A percentile compares a stretch with the other conserved stretches of the same genome.
phyloP scores from a whole-genome alignment of 139 green algal species.

The Axilococcus clingmanii region DNA sequence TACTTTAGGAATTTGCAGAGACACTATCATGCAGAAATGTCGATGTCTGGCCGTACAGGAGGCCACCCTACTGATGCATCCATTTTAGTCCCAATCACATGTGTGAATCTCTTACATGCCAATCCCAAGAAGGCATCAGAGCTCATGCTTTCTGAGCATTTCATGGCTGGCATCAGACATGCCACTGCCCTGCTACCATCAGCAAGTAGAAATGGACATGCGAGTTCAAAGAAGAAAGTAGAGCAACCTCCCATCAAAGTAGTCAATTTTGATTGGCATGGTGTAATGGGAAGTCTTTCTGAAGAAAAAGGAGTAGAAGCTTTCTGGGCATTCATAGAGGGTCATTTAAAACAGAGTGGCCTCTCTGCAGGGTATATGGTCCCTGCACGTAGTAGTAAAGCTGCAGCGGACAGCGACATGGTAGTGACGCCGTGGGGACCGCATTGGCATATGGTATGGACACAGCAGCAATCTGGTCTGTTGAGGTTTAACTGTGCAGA shows the following conservation, averaged over 20 bases:
- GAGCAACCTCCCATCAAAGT: constrained; percentile 9
- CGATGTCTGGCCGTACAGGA: not conserved
- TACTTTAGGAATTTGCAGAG: constrained; percentile 73
- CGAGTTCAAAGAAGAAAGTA: not conserved
- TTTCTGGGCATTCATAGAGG: constrained; percentile 73
- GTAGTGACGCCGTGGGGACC: constrained; percentile 14
- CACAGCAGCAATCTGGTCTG: constrained; percentile 49
- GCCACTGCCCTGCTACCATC: constrained; percentile 34
- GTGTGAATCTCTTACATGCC: constrained; percentile 90
- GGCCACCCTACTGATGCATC: not conserved
- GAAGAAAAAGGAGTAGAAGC: constrained; percentile 78
- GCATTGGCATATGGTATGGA: constrained; percentile 43
- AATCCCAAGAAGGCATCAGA: constrained; percentile 49
- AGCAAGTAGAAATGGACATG: not conserved
- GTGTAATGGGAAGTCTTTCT: constrained; percentile 74
- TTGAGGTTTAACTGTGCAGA: constrained; percentile 96
- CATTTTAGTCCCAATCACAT: constrained; percentile 50
- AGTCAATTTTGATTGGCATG: constrained; percentile 95
- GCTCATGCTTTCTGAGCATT: constrained; percentile 61
- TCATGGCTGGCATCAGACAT: constrained; percentile 49
- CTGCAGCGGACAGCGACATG: not conserved
- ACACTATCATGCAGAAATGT: constrained; percentile 38
- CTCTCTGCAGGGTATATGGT: constrained; percentile 4
- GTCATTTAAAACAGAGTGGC: constrained; percentile 22
- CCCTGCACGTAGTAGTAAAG: not conserved